Evolutionary conservation across 139 green algal species (phyloP).

Genomic region (Dunaliella primolecta): DNA sequence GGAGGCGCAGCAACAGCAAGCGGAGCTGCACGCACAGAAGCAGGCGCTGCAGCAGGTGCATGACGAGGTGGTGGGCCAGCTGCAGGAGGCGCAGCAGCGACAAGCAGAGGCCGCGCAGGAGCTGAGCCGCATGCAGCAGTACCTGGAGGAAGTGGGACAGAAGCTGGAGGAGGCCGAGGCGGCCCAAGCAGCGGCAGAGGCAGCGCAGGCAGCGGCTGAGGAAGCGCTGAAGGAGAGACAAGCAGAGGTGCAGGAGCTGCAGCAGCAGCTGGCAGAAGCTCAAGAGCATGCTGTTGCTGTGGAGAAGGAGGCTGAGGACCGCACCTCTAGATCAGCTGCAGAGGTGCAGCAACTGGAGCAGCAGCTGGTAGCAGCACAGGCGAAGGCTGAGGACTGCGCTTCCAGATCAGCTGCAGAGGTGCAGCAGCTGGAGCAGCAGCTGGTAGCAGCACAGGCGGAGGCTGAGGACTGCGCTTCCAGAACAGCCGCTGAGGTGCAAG

Average conservation of each 20-base stretch:
- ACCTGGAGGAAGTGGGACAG: slow-evolving; percentile 8
- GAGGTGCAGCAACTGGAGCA: too few species aligned
- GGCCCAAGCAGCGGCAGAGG: slow-evolving; percentile 1
- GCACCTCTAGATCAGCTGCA: too few species aligned
- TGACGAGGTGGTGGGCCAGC: slow-evolving; percentile 4
- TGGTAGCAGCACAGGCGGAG: too few species aligned
- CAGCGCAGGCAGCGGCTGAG: slow-evolving; percentile 3
- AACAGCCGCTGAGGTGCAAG: not conserved
- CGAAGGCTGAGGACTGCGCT: too few species aligned
- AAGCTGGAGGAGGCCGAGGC: slow-evolving; percentile 10
- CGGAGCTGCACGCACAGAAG: not conserved
- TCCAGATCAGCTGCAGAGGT: too few species aligned
- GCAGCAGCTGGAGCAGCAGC: too few species aligned
- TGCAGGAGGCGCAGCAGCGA: not conserved
- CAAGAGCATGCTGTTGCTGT: slow-evolving; percentile 27
- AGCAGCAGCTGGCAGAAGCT: slow-evolving; percentile 42
- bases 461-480: too few species aligned
- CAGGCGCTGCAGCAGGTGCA: not conserved
- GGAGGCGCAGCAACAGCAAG: not conserved
- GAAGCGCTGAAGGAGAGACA: slow-evolving; percentile 18
- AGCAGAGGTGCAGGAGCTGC: slow-evolving; percentile 23
- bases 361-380: too few species aligned
- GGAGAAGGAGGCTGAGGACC: too few species aligned
- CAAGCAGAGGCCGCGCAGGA: not conserved
- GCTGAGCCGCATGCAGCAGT: slow-evolving; percentile 4